Evolutionary conservation across 2,329 filamentous ascomycete species (phyloP).

Genomic region (Phyllosticta ampelicida): DNA sequence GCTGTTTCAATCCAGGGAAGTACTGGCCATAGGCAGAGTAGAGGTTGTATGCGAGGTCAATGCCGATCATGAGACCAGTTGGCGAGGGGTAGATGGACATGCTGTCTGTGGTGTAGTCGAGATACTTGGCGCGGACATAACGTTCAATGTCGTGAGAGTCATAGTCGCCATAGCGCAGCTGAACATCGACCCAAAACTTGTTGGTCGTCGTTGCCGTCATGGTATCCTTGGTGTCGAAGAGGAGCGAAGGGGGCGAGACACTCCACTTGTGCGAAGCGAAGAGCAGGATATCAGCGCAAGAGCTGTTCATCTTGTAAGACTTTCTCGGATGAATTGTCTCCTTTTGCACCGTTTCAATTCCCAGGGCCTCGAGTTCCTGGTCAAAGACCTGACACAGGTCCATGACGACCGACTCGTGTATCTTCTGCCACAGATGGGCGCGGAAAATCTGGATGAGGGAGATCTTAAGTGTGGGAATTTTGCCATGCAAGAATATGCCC

Average conservation of each 20-base stretch:
- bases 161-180: conserved; percentile 93
- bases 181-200: conserved; percentile 99
- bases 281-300: conserved; percentile 90
- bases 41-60: conserved; percentile 94
- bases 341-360: conserved; percentile 96
- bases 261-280: conserved; percentile 99
- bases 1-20: conserved; percentile 91
- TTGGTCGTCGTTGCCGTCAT: conserved; percentile 92
- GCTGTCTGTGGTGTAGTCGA: conserved; percentile 97
- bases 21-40: conserved; percentile 98
- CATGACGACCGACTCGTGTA: conserved; percentile 98
- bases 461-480: conserved; percentile 96
- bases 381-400: conserved; percentile 98
- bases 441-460: conserved; percentile 98
- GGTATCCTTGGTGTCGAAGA: conserved; percentile 93
- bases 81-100: conserved; percentile 98
- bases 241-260: conserved; percentile 79
- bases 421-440: conserved; percentile 99
- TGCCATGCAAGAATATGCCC: conserved; percentile 97
- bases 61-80: conserved; percentile 93
- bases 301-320: conserved; percentile 99
- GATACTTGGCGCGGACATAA: conserved; percentile 93
- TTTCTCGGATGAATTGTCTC: conserved; percentile 98
- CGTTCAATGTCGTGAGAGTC: conserved; percentile 98
- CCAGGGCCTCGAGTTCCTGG: conserved; percentile 87